Percentiles rank a stretch among this genome's conserved stretches.
These are phyloP conservation scores for Penicillium sclerotiorum DNA, from an alignment of 2,329 filamentous ascomycete genomes.

Conservation along the genomic window DNA sequence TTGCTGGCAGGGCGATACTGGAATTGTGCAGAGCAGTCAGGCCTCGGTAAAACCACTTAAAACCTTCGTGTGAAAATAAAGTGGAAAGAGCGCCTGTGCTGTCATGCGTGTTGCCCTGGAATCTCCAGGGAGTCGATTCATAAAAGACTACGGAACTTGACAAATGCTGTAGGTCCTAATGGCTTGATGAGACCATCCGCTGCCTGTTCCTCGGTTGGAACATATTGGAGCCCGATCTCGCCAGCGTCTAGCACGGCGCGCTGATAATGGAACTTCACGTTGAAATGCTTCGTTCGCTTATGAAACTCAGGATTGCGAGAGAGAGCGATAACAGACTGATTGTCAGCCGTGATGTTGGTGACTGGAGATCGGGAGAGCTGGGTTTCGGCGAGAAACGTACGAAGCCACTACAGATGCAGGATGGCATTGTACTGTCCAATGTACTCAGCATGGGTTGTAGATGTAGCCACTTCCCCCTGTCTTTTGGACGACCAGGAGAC, in stretches of 20 bases:
- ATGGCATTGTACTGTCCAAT: slow-evolving; percentile 10
- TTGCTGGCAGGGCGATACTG: slow-evolving; percentile 9
- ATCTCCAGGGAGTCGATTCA: slow-evolving; percentile 3
- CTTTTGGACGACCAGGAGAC: slow-evolving; percentile 27
- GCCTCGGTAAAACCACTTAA: slow-evolving; percentile 15
- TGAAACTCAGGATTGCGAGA: slow-evolving; percentile 17
- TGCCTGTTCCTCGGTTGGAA: slow-evolving; percentile 10
- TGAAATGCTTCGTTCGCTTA: slow-evolving; percentile 18
- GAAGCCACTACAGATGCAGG: slow-evolving; percentile 17
- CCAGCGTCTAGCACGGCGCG: slow-evolving; percentile 11
- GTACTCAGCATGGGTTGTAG: slow-evolving; percentile 7
- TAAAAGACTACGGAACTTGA: slow-evolving; percentile 10
- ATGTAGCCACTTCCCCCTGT: slow-evolving; percentile 13
- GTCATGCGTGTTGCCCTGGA: slow-evolving; percentile 1
- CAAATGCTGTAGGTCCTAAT: slow-evolving; percentile 5
- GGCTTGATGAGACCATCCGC: slow-evolving; percentile 15
- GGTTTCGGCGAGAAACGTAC: slow-evolving; percentile 10
- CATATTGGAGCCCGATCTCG: slow-evolving; percentile 8
- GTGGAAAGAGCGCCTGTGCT: slow-evolving; percentile 10
- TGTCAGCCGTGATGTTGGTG: slow-evolving; percentile 18
- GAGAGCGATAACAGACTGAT: slow-evolving; percentile 11
- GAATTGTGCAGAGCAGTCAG: slow-evolving; percentile 4
- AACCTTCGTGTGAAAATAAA: slow-evolving; percentile 6
- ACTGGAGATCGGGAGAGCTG: slow-evolving; percentile 9
- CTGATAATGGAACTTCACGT: slow-evolving; percentile 17